A percentile compares a stretch with the other conserved stretches of the same genome.
Conservation (phyloP, 768 basidiomycete species). For the Tylopilus balloui region DNA sequence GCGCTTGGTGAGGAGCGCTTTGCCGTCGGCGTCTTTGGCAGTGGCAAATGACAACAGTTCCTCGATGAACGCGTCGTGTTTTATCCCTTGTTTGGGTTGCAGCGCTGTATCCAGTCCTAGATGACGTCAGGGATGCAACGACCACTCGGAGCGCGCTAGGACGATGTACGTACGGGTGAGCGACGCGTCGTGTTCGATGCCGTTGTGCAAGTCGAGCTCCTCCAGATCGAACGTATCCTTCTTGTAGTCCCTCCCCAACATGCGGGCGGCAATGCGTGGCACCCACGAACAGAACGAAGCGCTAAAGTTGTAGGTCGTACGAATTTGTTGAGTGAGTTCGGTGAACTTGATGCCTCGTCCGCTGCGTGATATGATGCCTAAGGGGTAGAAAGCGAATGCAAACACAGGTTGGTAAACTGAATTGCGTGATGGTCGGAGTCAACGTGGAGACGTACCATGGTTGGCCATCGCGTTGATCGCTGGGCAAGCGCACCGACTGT, state of each 20-base stretch:
- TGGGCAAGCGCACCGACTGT: constrained; percentile 71
- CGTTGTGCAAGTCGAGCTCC: constrained; percentile 70
- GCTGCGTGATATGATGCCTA: constrained; percentile 49
- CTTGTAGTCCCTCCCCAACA: constrained; percentile 53
- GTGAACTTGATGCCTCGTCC: constrained; percentile 68
- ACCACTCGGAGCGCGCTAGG: too few relatives aligned
- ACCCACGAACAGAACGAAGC: constrained; percentile 65
- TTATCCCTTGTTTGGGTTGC: constrained; percentile 48
- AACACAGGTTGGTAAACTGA: neutral
- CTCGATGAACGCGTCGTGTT: constrained; percentile 47
- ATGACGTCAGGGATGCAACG: neutral
- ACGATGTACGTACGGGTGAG: constrained; percentile 28
- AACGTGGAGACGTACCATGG: constrained; percentile 52
- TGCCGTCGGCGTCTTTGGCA: constrained; percentile 50
- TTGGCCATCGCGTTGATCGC: constrained; percentile 80
- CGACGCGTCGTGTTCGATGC: constrained; percentile 38
- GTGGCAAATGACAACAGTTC: constrained; percentile 58
- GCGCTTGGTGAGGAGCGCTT: constrained; percentile 43
- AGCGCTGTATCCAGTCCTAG: constrained; percentile 52
- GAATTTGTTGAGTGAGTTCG: constrained; percentile 40
- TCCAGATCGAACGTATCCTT: constrained; percentile 58
- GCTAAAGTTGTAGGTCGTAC: constrained; percentile 64
- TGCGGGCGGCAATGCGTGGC: constrained; percentile 52
- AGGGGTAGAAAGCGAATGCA: too few relatives aligned
- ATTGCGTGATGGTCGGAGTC: too few relatives aligned